Conservation (phyloP, 768 basidiomycete species). For the Gloeopeniophorella convolvens region DNA sequence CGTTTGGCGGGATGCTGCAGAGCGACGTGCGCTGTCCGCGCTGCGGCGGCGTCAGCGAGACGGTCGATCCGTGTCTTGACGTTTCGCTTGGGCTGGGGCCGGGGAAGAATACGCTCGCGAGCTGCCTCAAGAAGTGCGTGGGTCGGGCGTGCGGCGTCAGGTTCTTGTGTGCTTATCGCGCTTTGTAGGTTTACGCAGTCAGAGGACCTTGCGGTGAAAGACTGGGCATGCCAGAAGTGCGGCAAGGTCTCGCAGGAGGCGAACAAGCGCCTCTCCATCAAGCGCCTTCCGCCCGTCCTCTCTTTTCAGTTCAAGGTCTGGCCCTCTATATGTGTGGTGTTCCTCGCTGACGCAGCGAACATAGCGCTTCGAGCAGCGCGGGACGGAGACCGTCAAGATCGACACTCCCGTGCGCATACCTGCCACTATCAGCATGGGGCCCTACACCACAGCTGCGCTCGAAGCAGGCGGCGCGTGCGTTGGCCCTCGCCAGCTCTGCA, state of each 20-base stretch:
- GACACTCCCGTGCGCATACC: conserved; percentile 81
- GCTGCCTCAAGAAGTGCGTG: conserved; percentile 65
- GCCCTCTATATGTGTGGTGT: conserved; percentile 6
- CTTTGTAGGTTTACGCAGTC: conserved; percentile 67
- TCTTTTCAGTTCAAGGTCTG: conserved; percentile 92
- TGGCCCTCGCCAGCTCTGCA: background rate
- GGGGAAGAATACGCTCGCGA: conserved; percentile 57
- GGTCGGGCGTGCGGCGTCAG: background rate
- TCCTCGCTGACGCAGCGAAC: background rate
- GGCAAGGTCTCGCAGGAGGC: conserved; percentile 70
- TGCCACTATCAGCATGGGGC: conserved; percentile 78
- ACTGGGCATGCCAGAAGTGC: conserved; percentile 82
- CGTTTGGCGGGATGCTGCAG: conserved; percentile 81
- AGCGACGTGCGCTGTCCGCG: conserved; percentile 87
- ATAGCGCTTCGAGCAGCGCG: conserved; percentile 82
- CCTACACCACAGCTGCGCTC: conserved; percentile 66
- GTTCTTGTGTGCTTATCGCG: conserved; percentile 8
- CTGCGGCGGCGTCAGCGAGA: conserved; percentile 72
- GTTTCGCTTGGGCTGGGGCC: conserved; percentile 78
- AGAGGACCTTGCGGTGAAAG: conserved; percentile 76
- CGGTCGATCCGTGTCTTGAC: conserved; percentile 86
- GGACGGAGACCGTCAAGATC: conserved; percentile 66
- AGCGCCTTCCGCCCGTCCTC: conserved; percentile 79
- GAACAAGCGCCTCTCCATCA: conserved; percentile 79
- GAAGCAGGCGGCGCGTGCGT: conserved; percentile 32